Conservation (phyloP, 176 grass and related monocot species). For the Musa troglodytarum region DNA sequence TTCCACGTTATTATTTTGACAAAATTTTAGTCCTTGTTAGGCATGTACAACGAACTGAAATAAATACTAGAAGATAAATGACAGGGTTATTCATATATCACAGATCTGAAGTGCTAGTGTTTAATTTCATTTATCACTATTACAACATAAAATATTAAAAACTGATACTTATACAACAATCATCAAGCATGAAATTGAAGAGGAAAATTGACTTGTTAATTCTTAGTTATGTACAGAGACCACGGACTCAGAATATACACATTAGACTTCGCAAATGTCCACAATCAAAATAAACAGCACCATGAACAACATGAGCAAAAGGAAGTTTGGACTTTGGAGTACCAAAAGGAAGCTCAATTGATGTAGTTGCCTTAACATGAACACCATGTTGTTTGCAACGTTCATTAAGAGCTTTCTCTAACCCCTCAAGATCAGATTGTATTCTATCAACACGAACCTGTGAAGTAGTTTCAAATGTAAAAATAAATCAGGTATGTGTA, state of each 20-base stretch:
- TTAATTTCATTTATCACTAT: too few species aligned
- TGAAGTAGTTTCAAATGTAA: constrained; percentile 14
- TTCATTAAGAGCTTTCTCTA: constrained; percentile 84
- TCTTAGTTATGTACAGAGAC: background rate
- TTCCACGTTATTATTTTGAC: too few species aligned
- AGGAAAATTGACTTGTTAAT: background rate
- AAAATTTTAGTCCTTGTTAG: too few species aligned
- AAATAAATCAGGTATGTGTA: constrained; percentile 4
- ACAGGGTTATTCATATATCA: too few species aligned
- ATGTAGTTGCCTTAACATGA: constrained; percentile 63
- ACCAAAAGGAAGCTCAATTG: constrained; percentile 90
- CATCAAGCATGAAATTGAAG: too few species aligned
- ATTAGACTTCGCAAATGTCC: background rate
- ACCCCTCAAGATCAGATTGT: constrained; percentile 88
- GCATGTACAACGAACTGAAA: too few species aligned
- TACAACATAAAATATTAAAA: too few species aligned
- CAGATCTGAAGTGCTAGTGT: too few species aligned
- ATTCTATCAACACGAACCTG: constrained; percentile 97
- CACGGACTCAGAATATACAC: background rate
- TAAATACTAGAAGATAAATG: too few species aligned
- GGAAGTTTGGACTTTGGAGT: constrained; percentile 20
- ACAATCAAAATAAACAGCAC: background rate
- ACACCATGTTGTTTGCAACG: constrained; percentile 85
- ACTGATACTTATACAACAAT: too few species aligned
- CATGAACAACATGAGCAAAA: background rate